Evolutionary conservation across 441 rosid species (phyloP), one percentile per base, ranked within the genome.

Genomic region (Croton laevigatus): DNA sequence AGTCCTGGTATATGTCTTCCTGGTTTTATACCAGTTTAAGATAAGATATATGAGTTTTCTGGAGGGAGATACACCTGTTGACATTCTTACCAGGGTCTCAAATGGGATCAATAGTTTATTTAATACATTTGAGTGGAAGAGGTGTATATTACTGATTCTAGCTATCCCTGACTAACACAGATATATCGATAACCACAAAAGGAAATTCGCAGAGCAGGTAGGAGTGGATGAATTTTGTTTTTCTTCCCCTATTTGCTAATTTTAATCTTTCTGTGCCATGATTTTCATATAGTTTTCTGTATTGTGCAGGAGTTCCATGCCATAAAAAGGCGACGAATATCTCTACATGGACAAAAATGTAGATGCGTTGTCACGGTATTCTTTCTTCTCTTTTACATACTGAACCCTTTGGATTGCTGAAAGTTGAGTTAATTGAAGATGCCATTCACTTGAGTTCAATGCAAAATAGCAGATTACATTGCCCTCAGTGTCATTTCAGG

Each of bases 121-220:
- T 58, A 16, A 73, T 45, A 37, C 49, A 17, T 46, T 8, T 58
- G 19, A 60, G 40, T 44, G 19, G 63, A 52, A 14, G 63, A 59
- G 34, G 73, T 73, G 38, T 49, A 46, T 52, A 37, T 53, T 59
- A 65, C 80, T 84, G 77, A 83, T 74, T 80, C 57, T 69, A 53
- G 70, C 73, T 69, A 45, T 62, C 70, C 54, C 71, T 81, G 58
- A 51, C 81, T 74, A 71, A 81, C 79, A 73, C 91, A 93, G 98
- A 81, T 88, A 87, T 68, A 81, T 81, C 8, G 85, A 91, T 68
- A 93, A 74, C 86, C 82, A 69, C 87, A 93, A 87, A 79, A 87
- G 94, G 88, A 87, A 91, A 86, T 93, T 84, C 72, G 89, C 96
- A 22, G 98, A 91, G 65, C 91, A 91, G 97, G 98, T 90, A 81